A percentile compares a stretch with the other conserved stretches of the same genome.
These are phyloP conservation scores for Bruguiera sexangula DNA, from an alignment of 345 rosid species.

Conservation along the genomic window DNA sequence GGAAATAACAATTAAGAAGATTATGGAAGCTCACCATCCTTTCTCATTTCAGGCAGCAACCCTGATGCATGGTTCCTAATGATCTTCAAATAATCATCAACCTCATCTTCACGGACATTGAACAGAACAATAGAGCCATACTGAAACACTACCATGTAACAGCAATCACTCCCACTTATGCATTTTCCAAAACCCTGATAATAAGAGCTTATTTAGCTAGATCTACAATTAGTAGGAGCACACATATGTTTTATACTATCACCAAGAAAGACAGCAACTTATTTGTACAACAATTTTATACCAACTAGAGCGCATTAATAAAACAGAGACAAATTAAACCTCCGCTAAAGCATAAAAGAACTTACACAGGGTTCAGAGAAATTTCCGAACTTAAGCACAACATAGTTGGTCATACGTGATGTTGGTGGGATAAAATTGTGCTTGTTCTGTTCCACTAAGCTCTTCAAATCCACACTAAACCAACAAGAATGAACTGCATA, in stretches of 20 bases:
- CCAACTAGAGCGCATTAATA: no score
- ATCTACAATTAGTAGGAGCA: background rate
- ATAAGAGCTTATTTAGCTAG: slow-evolving; percentile 7
- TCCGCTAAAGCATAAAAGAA: slow-evolving; percentile 3
- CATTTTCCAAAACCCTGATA: slow-evolving; percentile 63
- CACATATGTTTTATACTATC: background rate
- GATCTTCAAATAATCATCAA: slow-evolving; percentile 80
- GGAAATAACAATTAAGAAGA: background rate
- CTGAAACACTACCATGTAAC: slow-evolving; percentile 87
- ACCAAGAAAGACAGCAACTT: background rate
- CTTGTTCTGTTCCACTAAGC: slow-evolving; percentile 78
- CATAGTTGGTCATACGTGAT: slow-evolving; percentile 87
- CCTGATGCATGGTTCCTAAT: slow-evolving; percentile 84
- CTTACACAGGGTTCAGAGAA: slow-evolving; percentile 53
- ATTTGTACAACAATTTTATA: no score
- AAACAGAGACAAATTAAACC: no score
- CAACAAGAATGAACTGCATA: slow-evolving; percentile 8
- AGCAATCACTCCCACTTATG: slow-evolving; percentile 69
- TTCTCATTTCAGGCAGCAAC: slow-evolving; percentile 89
- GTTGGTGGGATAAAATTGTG: slow-evolving; percentile 79
- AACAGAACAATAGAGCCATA: slow-evolving; percentile 93
- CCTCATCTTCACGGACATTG: slow-evolving; percentile 71
- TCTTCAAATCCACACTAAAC: slow-evolving; percentile 83
- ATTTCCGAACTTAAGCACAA: slow-evolving; percentile 74
- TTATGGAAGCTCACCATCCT: slow-evolving; percentile 63